Percentiles rank a stretch among this genome's conserved stretches.
Conservation (phyloP, 768 basidiomycete genomes). For the Paxillus ammoniavirescens region DNA sequence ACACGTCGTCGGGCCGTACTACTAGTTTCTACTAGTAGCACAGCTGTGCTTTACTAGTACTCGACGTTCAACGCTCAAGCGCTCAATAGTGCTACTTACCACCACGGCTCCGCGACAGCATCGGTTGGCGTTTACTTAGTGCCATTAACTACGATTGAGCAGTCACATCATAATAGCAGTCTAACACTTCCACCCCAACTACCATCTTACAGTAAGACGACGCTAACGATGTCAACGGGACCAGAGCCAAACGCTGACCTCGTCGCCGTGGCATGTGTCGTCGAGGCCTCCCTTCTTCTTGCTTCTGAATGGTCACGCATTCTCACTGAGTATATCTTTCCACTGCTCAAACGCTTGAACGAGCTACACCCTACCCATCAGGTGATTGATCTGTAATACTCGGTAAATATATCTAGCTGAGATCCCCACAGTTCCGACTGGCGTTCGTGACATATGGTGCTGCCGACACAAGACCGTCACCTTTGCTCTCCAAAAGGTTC, state of each 20-base stretch:
- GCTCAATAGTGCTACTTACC: no score
- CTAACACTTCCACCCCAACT: not conserved
- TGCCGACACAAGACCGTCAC: constrained; percentile 52
- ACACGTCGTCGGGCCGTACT: no score
- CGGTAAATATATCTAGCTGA: not conserved
- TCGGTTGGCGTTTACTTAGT: no score
- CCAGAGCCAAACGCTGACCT: constrained; percentile 26
- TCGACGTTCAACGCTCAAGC: no score
- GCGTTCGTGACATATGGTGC: constrained; percentile 65
- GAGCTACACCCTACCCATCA: constrained; percentile 41
- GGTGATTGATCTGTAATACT: constrained; percentile 25
- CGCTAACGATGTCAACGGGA: constrained; percentile 15
- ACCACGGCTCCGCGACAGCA: no score
- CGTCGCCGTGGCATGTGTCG: constrained; percentile 54
- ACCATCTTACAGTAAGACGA: not conserved
- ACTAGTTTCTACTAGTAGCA: no score
- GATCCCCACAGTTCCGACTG: constrained; percentile 34
- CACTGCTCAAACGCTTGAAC: constrained; percentile 49
- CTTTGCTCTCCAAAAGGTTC: constrained; percentile 56
- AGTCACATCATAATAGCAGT: not conserved
- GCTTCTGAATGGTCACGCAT: constrained; percentile 51
- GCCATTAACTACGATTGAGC: no score
- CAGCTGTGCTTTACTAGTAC: no score
- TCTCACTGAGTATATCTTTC: constrained; percentile 46
- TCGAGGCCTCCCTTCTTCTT: constrained; percentile 59